Evolutionary conservation across 2,329 filamentous ascomycete species (phyloP).

Genomic region (Penicillium griseofulvum): DNA sequence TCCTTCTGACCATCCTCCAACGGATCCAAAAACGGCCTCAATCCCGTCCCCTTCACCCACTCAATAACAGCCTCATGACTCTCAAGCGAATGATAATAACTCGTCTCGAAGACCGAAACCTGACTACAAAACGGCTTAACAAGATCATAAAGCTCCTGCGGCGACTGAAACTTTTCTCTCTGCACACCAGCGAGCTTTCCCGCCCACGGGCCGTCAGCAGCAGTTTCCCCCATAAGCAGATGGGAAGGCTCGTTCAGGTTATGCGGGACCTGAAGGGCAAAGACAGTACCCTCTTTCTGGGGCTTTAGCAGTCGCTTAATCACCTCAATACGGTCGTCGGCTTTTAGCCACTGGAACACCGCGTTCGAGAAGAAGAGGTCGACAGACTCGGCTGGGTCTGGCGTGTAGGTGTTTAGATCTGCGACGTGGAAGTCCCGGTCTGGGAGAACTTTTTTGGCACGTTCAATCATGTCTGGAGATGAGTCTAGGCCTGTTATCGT

Average conservation of each 20-base stretch:
- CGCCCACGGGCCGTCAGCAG: conserved; percentile 42
- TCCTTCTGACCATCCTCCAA: conserved; percentile 43
- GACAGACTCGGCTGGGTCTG: conserved; percentile 23
- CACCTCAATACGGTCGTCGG: conserved; percentile 44
- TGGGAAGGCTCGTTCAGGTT: conserved; percentile 54
- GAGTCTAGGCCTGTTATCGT: conserved; percentile 54
- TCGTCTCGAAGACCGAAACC: conserved; percentile 56
- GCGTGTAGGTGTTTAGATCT: conserved; percentile 46
- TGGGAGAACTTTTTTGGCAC: conserved; percentile 45
- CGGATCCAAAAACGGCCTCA: conserved; percentile 55
- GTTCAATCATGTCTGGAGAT: conserved; percentile 55
- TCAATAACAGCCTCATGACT: conserved; percentile 54
- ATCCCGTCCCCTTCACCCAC: conserved; percentile 59
- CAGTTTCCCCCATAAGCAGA: conserved; percentile 49
- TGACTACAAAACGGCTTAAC: conserved; percentile 44
- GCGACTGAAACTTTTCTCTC: conserved; percentile 51
- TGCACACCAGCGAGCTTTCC: conserved; percentile 33
- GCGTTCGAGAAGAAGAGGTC: conserved; percentile 58
- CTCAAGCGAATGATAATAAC: conserved; percentile 54
- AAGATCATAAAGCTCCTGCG: conserved; percentile 50
- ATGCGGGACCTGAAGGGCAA: conserved; percentile 57
- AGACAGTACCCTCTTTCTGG: conserved; percentile 46
- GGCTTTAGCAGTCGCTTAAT: conserved; percentile 46
- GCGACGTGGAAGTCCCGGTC: conserved; percentile 47
- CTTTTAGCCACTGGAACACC: conserved; percentile 58